Percentiles rank a stretch among this genome's conserved stretches.
Evolutionary conservation across 169 alveolate species (phyloP).

Genomic region (Eimeria nieschulzi): DNA sequence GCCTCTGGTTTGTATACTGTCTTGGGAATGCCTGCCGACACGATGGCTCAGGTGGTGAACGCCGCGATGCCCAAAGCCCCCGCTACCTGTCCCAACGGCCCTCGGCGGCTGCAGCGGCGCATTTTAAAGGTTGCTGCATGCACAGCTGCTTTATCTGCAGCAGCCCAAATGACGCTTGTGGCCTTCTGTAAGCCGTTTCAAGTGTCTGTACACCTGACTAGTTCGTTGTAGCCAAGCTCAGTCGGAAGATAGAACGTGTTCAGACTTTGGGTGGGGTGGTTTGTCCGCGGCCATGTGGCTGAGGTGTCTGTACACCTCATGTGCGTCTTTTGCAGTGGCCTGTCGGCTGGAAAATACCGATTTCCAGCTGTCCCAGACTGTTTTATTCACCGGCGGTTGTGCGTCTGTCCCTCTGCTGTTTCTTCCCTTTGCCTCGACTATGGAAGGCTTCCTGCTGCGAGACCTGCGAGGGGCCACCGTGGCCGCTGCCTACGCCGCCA

Average conservation of each 20-base stretch:
- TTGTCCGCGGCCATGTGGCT: neutral
- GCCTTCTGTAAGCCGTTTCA: neutral
- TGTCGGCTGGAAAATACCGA: neutral
- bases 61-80: neutral
- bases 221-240: neutral
- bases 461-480: neutral
- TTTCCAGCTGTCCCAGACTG: neutral
- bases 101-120: neutral
- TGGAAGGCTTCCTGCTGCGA: neutral
- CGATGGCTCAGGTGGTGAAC: neutral
- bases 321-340: neutral
- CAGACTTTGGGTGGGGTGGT: neutral
- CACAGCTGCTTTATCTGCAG: neutral
- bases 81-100: neutral
- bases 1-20: neutral
- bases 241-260: neutral
- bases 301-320: too few species aligned
- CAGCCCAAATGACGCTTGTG: neutral
- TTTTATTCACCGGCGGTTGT: neutral
- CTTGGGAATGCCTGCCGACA: constrained; percentile 15
- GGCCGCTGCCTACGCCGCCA: neutral
- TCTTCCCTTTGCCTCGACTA: neutral
- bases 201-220: neutral
- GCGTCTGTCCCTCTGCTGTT: neutral
- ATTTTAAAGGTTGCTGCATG: neutral